Evolutionary conservation across 495 filamentous ascomycete genomes (phyloP), one percentile per base, ranked within the genome.

Genomic region (Aspergillus diversus): DNA sequence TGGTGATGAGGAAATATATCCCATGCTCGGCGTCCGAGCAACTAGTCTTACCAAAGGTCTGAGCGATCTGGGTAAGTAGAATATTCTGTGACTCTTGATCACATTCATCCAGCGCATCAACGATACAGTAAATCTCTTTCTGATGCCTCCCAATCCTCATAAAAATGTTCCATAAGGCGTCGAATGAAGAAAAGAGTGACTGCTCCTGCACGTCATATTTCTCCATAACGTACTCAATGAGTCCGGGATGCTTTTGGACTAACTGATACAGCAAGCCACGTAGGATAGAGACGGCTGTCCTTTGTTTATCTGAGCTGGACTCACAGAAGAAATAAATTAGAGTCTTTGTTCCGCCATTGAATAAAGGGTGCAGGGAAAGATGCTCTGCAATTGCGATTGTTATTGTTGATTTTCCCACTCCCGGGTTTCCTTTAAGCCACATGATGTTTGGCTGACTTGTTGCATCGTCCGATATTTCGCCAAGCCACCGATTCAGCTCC

Each of bases 81-180:
- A 63, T 53, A 32, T 60, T 46, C 43, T 69, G 57, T 8, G 63
- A 64, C 16, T 33, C 34, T 11, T 46, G 16, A 13, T 67, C 63
- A 57, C 70, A 73, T 65, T 73, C 66, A 43, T 73, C 69, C 4
- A 73, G 61, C 8, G 67, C 64, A 60, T 71, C 66, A 43, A 67
- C 57, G 47, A 71, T 66, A 57, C 67, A 71, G 55, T 49, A 49
- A 5, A 17, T 49, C 47, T 69, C 42, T 5, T 15, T 5, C n/a
- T 27, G 16, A 7, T 27, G 9, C 39, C 31, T 17, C 15, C 21
- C 21, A 12, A 72, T 48, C 55, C 64, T 34, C 21, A 17, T 27
- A 13, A 49, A 8, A 8, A 27, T 8, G 12, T 13, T 8, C 47
- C 47, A 49, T 16, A 49, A 16, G 15, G 2, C 15, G 4, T 49